These are phyloP conservation scores for Wickerhamiella kurtzmanii DNA, from an alignment of 805 yeast genomes.

Conservation along the genomic window DNA sequence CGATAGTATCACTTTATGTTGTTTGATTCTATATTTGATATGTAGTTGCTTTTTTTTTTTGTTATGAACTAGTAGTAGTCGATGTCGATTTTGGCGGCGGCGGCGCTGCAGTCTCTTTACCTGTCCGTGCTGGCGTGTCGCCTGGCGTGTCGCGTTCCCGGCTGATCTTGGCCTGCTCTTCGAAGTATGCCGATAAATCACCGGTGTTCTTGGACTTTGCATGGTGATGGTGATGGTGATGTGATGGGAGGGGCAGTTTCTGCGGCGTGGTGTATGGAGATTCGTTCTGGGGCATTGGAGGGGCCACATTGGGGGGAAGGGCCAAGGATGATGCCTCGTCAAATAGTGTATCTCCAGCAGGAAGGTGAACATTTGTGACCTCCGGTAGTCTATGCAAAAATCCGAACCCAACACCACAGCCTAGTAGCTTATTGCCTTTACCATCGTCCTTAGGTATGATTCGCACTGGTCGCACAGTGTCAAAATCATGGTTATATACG, in stretches of 20 bases:
- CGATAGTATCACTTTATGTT: too few relatives aligned
- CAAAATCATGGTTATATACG: constrained; percentile 81
- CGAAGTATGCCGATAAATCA: constrained; percentile 16
- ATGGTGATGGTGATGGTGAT: not conserved
- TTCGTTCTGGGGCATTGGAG: not conserved
- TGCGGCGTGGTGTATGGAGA: constrained; percentile 2
- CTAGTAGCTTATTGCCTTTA: constrained; percentile 77
- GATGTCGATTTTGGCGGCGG: too few relatives aligned
- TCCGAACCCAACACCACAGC: constrained; percentile 94
- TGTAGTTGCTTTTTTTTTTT: too few relatives aligned
- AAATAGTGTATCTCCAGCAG: constrained; percentile 18
- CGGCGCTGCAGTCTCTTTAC: too few relatives aligned
- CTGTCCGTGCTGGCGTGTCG: too few relatives aligned
- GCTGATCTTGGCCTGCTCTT: constrained; percentile 19
- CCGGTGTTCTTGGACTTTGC: not conserved
- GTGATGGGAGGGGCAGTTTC: not conserved
- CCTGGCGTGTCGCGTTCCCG: constrained; percentile 15
- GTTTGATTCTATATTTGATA: too few relatives aligned
- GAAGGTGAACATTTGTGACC: constrained; percentile 23
- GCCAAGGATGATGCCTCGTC: constrained; percentile 6
- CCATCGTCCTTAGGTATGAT: constrained; percentile 59
- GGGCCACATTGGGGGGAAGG: not conserved
- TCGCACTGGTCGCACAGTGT: constrained; percentile 73
- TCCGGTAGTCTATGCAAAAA: constrained; percentile 74
- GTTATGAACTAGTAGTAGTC: too few relatives aligned